These are phyloP conservation scores for Aspergillus arachidicola DNA, from an alignment of 2,329 filamentous ascomycete genomes.

Conservation along the genomic window DNA sequence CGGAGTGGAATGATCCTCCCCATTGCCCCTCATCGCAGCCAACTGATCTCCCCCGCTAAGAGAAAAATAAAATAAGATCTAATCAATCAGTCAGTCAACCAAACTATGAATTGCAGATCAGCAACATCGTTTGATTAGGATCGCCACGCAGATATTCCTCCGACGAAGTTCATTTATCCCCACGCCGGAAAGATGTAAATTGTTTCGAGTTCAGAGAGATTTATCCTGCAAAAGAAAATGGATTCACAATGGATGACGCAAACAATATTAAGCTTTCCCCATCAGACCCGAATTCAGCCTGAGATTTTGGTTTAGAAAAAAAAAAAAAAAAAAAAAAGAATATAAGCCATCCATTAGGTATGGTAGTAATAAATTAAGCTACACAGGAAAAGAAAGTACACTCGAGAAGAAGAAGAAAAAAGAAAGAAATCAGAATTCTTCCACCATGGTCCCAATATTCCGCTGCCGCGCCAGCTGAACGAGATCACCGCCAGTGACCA, in stretches of 20 bases:
- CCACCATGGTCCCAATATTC: conserved; percentile 55
- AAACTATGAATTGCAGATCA: neutral
- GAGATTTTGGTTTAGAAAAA: neutral
- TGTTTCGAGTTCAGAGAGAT: too few species aligned
- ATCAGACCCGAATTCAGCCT: neutral
- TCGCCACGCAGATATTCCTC: neutral
- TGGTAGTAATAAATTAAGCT: neutral
- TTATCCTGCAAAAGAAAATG: neutral
- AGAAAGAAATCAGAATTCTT: conserved; percentile 41
- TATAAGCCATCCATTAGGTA: neutral
- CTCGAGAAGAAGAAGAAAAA: too few species aligned
- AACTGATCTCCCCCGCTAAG: neutral
- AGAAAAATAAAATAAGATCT: neutral
- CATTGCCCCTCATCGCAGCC: neutral
- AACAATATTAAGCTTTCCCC: neutral
- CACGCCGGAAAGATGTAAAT: neutral
- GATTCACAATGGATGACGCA: neutral
- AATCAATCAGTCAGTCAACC: conserved; percentile 1
- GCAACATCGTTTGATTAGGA: neutral
- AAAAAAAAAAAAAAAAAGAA: neutral
- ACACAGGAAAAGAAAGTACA: neutral
- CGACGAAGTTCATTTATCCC: neutral
- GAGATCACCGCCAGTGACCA: conserved; percentile 63
- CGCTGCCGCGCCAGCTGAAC: conserved; percentile 58
- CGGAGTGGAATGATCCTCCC: neutral